phyloP scores from a whole-genome alignment of 192 early-diverging fungal genomes.

The Coemansia sp. region DNA sequence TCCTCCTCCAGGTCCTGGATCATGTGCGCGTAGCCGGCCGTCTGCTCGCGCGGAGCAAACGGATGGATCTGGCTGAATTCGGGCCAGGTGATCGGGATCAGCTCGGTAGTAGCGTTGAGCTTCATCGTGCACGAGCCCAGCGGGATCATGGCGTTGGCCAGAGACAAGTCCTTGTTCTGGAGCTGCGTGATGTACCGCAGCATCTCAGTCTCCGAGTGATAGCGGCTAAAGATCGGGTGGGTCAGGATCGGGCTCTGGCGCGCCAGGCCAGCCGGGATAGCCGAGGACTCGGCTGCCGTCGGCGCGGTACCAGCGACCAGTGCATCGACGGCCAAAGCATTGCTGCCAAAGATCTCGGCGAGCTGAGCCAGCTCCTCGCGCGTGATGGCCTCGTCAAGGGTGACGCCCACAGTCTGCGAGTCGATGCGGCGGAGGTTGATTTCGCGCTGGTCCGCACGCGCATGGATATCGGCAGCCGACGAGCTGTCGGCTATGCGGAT shows the following conservation, averaged over 20 bases:
- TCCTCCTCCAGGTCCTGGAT: constrained; percentile 84
- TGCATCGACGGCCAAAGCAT: constrained; percentile 51
- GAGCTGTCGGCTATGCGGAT: constrained; percentile 61
- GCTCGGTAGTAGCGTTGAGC: constrained; percentile 97
- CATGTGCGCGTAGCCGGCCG: constrained; percentile 89
- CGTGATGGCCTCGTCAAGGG: constrained; percentile 88
- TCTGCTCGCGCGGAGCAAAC: constrained; percentile 91
- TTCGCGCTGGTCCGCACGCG: constrained; percentile 62
- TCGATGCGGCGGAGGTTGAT: constrained; percentile 90
- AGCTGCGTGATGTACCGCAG: constrained; percentile 92
- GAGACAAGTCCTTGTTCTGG: constrained; percentile 96
- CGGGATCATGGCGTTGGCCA: constrained; percentile 98
- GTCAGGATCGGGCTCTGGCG: constrained; percentile 75
- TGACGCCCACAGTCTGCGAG: constrained; percentile 69
- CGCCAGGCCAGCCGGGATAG: constrained; percentile 57
- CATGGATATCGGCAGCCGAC: constrained; percentile 58
- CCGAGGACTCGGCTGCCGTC: constrained; percentile 40
- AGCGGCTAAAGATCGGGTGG: constrained; percentile 90
- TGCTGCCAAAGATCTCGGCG: constrained; percentile 70
- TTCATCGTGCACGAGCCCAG: constrained; percentile 99
- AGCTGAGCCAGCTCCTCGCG: constrained; percentile 77
- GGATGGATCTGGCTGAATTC: constrained; percentile 95
- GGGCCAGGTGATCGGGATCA: constrained; percentile 99
- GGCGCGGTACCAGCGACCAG: constrained; percentile 50
- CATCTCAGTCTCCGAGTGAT: constrained; percentile 99